A percentile compares a stretch with the other conserved stretches of the same genome.
These are phyloP conservation scores for Eucalyptus paniculata DNA, from an alignment of 345 rosid species.

Conservation along the genomic window DNA sequence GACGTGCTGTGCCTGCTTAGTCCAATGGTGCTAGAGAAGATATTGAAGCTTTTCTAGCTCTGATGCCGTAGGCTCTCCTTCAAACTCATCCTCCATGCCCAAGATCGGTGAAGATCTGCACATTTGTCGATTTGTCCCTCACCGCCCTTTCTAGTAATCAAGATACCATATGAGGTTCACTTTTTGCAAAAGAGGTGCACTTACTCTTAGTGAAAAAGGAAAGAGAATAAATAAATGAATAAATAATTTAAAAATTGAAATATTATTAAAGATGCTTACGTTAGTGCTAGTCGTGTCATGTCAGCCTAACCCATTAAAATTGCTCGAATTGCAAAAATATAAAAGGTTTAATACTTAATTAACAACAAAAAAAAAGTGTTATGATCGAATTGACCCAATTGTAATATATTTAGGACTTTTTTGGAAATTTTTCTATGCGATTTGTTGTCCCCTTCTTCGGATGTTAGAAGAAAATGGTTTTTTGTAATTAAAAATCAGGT, in stretches of 20 bases:
- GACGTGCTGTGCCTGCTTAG: constrained; percentile 47
- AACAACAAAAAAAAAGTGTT: no score
- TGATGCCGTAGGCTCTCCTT: constrained; percentile 49
- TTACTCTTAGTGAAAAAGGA: no score
- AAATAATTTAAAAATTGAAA: no score
- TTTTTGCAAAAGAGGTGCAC: neutral
- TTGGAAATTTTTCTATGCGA: no score
- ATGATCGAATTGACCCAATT: accelerated
- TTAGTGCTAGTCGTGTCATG: no score
- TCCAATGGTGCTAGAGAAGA: constrained; percentile 65
- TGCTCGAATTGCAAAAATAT: no score
- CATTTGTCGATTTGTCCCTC: constrained; percentile 21
- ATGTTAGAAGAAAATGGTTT: no score
- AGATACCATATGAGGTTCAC: neutral
- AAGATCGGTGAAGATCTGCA: constrained; percentile 15
- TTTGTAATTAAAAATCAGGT: no score
- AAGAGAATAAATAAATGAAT: no score
- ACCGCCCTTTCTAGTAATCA: constrained; percentile 32
- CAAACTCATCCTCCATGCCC: constrained; percentile 45
- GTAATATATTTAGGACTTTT: accelerated
- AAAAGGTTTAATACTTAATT: no score
- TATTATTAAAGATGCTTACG: accelerated
- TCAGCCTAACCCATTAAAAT: no score
- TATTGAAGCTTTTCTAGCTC: constrained; percentile 65
- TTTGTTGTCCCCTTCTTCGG: no score